Percentiles rank a stretch among this genome's conserved stretches.
phyloP scores from a whole-genome alignment of 2,329 filamentous ascomycete species.

The Dactylellina haptotyla region DNA sequence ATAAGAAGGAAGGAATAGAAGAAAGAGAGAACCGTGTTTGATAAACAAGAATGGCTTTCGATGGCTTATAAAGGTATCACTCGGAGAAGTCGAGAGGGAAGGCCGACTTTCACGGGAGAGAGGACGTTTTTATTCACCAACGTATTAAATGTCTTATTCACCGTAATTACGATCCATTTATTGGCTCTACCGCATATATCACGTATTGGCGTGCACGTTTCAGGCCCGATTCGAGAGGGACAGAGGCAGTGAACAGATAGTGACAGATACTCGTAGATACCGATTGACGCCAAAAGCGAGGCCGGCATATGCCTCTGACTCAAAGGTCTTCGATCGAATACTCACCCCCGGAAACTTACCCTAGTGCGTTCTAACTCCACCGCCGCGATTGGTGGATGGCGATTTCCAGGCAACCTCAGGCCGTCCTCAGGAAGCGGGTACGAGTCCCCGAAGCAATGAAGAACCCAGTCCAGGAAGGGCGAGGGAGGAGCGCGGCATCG shows the following conservation, averaged over 20 bases:
- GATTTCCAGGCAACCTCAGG: constrained; percentile 50
- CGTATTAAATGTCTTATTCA: constrained; percentile 45
- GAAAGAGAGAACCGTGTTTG: constrained; percentile 3
- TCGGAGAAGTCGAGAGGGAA: constrained; percentile 29
- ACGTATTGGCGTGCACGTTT: constrained; percentile 52
- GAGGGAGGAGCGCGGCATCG: constrained; percentile 31
- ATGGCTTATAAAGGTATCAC: constrained; percentile 54
- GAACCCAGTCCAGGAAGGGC: constrained; percentile 14
- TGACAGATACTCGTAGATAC: constrained; percentile 49
- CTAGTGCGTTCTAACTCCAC: constrained; percentile 16
- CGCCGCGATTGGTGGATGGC: constrained; percentile 25
- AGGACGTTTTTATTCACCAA: constrained; percentile 48
- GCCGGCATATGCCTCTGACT: constrained; percentile 40
- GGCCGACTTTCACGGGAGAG: constrained; percentile 50
- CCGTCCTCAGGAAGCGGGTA: constrained; percentile 41
- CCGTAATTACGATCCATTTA: constrained; percentile 47
- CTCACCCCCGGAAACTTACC: constrained; percentile 48
- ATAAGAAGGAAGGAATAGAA: constrained; percentile 5
- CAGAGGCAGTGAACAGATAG: constrained; percentile 44
- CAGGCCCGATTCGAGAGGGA: constrained; percentile 40
- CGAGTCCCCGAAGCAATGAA: neutral
- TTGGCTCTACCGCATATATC: constrained; percentile 47
- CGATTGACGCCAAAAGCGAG: constrained; percentile 41
- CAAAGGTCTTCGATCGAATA: constrained; percentile 44
- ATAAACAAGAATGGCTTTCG: constrained; percentile 34